Evolutionary conservation across 306 rosid genomes (phyloP).

Genomic region (Cajanus cajan): DNA sequence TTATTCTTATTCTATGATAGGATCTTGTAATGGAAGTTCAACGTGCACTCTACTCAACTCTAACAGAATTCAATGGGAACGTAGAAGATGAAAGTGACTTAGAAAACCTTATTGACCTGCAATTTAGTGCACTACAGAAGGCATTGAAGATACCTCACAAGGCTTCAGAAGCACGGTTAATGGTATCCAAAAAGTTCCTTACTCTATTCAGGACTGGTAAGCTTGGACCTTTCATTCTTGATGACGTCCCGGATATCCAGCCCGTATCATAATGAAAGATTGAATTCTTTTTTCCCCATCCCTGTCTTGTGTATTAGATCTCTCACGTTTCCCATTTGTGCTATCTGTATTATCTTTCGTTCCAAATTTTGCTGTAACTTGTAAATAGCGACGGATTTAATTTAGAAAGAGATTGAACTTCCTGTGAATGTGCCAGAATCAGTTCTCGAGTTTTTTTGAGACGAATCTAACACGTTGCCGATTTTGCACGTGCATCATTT

Average conservation of each 20-base stretch:
- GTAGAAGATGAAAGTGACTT: constrained; percentile 60
- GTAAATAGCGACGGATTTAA: constrained; percentile 1
- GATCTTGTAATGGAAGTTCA: constrained; percentile 75
- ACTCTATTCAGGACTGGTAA: constrained; percentile 79
- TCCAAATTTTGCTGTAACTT: constrained; percentile 16
- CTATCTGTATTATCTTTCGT: background rate
- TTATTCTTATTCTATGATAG: constrained; percentile 27
- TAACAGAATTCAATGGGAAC: constrained; percentile 41
- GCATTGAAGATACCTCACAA: constrained; percentile 76
- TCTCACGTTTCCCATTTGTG: constrained; percentile 2
- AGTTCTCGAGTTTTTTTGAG: background rate
- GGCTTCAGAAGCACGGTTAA: constrained; percentile 78
- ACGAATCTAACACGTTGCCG: too few species aligned
- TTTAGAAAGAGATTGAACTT: background rate
- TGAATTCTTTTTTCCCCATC: background rate
- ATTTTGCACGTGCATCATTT: too few species aligned
- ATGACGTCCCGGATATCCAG: constrained; percentile 63
- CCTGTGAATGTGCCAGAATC: background rate
- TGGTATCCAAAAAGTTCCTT: constrained; percentile 86
- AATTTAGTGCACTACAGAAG: constrained; percentile 74
- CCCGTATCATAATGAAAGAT: constrained; percentile 17
- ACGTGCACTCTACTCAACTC: constrained; percentile 45
- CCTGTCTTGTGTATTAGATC: background rate
- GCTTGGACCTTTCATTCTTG: constrained; percentile 85
- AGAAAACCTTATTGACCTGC: constrained; percentile 66